Percentiles rank a stretch among this genome's conserved stretches.
Evolutionary conservation across 768 basidiomycete species (phyloP).

Genomic region (Termitomyces heimii): DNA sequence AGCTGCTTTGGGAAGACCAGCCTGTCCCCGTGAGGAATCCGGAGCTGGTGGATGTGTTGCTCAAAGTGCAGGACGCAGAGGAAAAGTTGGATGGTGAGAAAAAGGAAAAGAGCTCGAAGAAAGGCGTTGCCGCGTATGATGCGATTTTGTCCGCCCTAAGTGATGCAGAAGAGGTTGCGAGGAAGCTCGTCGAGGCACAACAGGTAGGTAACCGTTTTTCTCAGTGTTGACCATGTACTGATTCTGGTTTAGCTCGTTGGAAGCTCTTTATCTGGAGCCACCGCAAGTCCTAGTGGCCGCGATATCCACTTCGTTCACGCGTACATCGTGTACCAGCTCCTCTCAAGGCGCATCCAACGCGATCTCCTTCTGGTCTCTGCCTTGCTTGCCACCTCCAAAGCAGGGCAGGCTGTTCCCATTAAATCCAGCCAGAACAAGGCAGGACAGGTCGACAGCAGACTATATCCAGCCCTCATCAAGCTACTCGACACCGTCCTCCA

Average conservation of each 20-base stretch:
- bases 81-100: constrained; percentile 39
- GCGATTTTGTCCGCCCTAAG: constrained; percentile 77
- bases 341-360: constrained; percentile 82
- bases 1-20: constrained; percentile 75
- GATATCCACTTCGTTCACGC: constrained; percentile 84
- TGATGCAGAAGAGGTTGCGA: constrained; percentile 83
- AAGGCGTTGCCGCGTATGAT: constrained; percentile 83
- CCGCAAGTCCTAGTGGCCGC: constrained; percentile 40
- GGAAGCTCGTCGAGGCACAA: constrained; percentile 78
- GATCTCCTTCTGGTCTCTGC: constrained; percentile 78
- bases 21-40: constrained; percentile 84
- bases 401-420: constrained; percentile 4
- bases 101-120: constrained; percentile 46
- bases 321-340: constrained; percentile 82
- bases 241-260: constrained; percentile 28
- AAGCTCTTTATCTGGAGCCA: constrained; percentile 24
- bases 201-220: constrained; percentile 43
- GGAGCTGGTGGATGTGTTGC: constrained; percentile 82
- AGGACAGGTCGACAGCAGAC: constrained; percentile 57
- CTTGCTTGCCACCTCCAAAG: constrained; percentile 39
- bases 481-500: constrained; percentile 82
- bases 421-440: constrained; percentile 26
- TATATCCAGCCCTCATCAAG: constrained; percentile 88
- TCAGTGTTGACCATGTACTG: background rate
- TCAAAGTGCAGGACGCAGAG: constrained; percentile 79